These are phyloP conservation scores for Hypoxylon rubiginosum DNA, from an alignment of 2,329 filamentous ascomycete genomes.

Conservation along the genomic window DNA sequence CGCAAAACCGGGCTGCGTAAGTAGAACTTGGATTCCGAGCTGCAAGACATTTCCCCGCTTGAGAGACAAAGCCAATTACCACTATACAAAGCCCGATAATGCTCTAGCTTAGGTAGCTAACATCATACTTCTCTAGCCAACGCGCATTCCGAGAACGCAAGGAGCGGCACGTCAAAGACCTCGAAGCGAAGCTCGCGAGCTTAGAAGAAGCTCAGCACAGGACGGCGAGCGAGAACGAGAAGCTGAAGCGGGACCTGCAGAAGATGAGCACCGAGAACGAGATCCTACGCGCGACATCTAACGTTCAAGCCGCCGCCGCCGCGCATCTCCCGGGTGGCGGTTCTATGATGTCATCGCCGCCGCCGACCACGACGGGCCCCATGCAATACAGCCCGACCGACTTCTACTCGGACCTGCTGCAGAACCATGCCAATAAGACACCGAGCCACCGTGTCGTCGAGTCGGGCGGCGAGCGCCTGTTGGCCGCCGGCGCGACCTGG, in stretches of 20 bases:
- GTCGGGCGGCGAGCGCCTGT: constrained; percentile 75
- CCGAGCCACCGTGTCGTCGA: constrained; percentile 78
- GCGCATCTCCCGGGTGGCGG: constrained; percentile 50
- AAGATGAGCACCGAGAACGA: constrained; percentile 92
- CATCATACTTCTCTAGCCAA: constrained; percentile 70
- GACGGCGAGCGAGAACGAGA: constrained; percentile 86
- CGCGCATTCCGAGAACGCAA: constrained; percentile 96
- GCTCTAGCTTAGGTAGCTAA: constrained; percentile 10
- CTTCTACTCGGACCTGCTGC: constrained; percentile 74
- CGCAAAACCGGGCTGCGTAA: constrained; percentile 73
- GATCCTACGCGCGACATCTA: constrained; percentile 85
- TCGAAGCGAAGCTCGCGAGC: constrained; percentile 85
- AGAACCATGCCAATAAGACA: constrained; percentile 72
- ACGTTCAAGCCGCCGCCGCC: constrained; percentile 50
- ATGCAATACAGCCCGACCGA: constrained; percentile 80
- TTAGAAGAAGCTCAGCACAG: constrained; percentile 81
- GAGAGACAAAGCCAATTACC: neutral
- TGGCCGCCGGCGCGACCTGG: constrained; percentile 87
- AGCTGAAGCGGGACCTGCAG: constrained; percentile 85
- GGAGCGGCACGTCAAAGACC: constrained; percentile 92
- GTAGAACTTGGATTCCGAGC: constrained; percentile 49
- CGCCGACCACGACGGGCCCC: constrained; percentile 72
- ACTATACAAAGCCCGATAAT: no score
- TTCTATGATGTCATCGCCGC: constrained; percentile 58
- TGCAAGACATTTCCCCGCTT: neutral